Conservation (phyloP, 2,329 filamentous ascomycete species). For the Neofusicoccum cordaticola region DNA sequence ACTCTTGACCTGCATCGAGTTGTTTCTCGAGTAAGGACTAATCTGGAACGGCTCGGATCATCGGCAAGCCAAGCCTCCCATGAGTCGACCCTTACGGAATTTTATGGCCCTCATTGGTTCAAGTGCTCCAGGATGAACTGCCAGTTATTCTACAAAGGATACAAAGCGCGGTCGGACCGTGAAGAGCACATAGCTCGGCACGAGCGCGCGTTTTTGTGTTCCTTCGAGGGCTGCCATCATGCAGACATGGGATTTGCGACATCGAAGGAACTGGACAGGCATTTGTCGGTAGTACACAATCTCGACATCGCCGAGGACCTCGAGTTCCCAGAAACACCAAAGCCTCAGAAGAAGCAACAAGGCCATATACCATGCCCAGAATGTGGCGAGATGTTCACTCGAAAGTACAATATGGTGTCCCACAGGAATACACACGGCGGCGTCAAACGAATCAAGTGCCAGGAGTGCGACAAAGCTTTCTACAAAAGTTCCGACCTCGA, state of each 20-base stretch:
- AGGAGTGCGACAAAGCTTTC: neutral
- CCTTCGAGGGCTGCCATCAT: neutral
- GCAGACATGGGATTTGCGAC: neutral
- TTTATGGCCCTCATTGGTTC: neutral
- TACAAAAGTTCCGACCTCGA: neutral
- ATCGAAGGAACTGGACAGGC: neutral
- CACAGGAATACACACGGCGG: neutral
- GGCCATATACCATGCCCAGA: neutral
- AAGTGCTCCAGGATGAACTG: neutral
- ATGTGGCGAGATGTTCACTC: neutral
- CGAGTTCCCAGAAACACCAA: neutral
- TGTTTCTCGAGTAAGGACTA: neutral
- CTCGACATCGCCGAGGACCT: neutral
- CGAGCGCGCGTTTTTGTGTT: neutral
- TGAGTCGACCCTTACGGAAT: neutral
- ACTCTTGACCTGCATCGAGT: neutral
- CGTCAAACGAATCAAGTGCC: neutral
- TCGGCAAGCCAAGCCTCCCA: neutral
- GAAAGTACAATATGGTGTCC: neutral
- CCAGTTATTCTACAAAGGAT: neutral
- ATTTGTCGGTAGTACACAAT: neutral
- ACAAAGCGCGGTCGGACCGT: neutral
- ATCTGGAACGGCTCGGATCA: neutral
- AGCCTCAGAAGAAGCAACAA: neutral
- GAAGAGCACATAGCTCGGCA: neutral